Evolutionary conservation across 176 grass and related monocot genomes (phyloP).

Genomic region (Otatea glauca): DNA sequence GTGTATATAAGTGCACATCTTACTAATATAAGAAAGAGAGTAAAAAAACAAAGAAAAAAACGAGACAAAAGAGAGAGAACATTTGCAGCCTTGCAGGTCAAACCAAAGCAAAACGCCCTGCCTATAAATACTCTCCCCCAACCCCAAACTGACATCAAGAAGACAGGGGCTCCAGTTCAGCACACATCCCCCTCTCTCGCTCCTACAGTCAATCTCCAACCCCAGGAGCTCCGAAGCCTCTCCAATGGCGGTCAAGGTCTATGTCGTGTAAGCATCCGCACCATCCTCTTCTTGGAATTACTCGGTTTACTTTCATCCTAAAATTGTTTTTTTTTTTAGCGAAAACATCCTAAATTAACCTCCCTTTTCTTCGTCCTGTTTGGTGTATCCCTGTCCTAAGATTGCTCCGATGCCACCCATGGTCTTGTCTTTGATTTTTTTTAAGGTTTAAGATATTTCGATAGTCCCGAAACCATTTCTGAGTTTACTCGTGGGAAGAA

Average conservation of each 20-base stretch:
- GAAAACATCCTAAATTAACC: neutral
- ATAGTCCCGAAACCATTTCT: neutral
- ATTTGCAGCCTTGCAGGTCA: slow-evolving; percentile 34
- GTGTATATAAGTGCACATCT: too few relatives aligned
- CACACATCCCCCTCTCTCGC: neutral
- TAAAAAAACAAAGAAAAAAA: too few relatives aligned
- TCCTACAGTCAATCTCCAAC: slow-evolving; percentile 30
- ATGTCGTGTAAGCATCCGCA: slow-evolving; percentile 74
- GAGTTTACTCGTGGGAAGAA: neutral
- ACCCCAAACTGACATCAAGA: slow-evolving; percentile 2
- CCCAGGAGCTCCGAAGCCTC: slow-evolving; percentile 38
- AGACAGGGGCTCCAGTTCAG: slow-evolving; percentile 11
- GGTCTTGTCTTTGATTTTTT: neutral
- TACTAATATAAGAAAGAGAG: too few relatives aligned
- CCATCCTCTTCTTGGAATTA: slow-evolving; percentile 27
- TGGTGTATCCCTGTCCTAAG: neutral
- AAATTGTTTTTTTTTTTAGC: neutral
- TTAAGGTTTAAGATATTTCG: slow-evolving; percentile 20
- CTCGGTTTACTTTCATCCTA: neutral
- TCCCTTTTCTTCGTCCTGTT: neutral
- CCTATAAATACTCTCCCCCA: slow-evolving; percentile 39
- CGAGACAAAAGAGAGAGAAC: neutral
- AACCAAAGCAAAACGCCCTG: slow-evolving; percentile 30
- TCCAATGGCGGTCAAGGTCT: slow-evolving; percentile 81
- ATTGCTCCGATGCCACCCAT: neutral